phyloP scores from a whole-genome alignment of 75 land plant species.

The Picea sitchensis region DNA sequence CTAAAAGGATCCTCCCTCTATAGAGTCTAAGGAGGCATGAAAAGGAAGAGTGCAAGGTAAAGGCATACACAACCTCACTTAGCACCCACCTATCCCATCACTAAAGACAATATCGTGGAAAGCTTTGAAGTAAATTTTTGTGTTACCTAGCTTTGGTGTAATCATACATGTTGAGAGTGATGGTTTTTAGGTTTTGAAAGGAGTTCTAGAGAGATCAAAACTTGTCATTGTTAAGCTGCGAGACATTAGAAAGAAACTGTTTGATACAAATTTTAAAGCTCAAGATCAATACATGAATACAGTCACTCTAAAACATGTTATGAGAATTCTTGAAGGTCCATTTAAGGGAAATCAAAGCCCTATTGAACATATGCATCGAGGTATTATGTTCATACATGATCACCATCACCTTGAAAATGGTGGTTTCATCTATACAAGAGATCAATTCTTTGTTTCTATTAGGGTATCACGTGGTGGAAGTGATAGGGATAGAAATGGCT shows the following conservation, averaged over 20 bases:
- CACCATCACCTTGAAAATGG: conserved; percentile 45
- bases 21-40: too few species aligned
- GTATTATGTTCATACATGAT: conserved; percentile 46
- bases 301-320: conserved; percentile 56
- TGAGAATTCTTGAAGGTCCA: conserved; percentile 70
- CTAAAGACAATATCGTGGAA: too few species aligned
- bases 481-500: conserved; percentile 1
- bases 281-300: conserved; percentile 53
- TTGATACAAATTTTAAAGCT: conserved; percentile 59
- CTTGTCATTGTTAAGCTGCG: conserved; percentile 38
- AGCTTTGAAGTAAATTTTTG: too few species aligned
- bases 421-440: conserved; percentile 65
- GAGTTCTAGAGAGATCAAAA: conserved; percentile 46
- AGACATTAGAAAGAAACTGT: conserved; percentile 42
- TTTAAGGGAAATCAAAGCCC: conserved; percentile 76
- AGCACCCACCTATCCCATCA: too few species aligned
- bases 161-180: conserved; percentile 65
- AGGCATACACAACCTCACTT: too few species aligned
- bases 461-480: too few species aligned
- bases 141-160: conserved; percentile 81
- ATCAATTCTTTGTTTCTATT: conserved; percentile 32
- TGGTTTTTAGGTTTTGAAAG: conserved; percentile 66
- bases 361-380: conserved; percentile 73
- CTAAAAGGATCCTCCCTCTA: too few species aligned
- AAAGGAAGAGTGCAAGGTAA: too few species aligned